Evolutionary conservation across 2,329 filamentous ascomycete species (phyloP).

Genomic region (Neoascochyta sp.): DNA sequence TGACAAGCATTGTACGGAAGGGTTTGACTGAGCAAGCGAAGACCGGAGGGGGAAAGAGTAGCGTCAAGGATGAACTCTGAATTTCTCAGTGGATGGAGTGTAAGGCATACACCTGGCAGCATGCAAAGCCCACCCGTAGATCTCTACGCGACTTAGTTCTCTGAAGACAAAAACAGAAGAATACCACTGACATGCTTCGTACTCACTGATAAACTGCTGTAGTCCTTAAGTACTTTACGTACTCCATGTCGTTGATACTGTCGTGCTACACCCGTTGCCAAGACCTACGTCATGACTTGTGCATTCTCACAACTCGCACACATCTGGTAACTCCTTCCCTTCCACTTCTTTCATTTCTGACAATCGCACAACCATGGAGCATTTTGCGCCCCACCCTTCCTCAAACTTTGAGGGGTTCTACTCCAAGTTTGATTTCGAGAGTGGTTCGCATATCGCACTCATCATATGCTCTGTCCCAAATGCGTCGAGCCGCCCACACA

Average conservation of each 20-base stretch:
- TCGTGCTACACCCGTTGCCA: slow-evolving; percentile 7
- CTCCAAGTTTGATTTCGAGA: slow-evolving; percentile 48
- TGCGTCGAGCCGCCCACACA: slow-evolving; percentile 41
- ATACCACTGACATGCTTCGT: too few species aligned
- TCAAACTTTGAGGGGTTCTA: slow-evolving; percentile 51
- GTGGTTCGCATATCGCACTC: slow-evolving; percentile 45
- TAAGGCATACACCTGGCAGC: too few species aligned
- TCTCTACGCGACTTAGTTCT: too few species aligned
- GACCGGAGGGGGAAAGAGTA: slow-evolving; percentile 12
- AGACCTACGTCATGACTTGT: slow-evolving; percentile 22
- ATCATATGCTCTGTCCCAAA: slow-evolving; percentile 47
- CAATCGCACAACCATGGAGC: slow-evolving; percentile 34
- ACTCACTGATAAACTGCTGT: too few species aligned
- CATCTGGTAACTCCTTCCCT: neutral
- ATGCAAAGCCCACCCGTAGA: too few species aligned
- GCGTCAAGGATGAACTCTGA: slow-evolving; percentile 28
- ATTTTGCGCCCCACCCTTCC: slow-evolving; percentile 42
- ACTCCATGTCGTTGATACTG: too few species aligned
- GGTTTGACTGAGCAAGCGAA: slow-evolving; percentile 43
- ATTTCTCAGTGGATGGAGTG: too few species aligned
- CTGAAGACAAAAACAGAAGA: too few species aligned
- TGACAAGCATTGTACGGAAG: slow-evolving; percentile 69
- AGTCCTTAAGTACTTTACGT: too few species aligned
- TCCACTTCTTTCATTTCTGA: too few species aligned
- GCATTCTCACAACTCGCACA: too few species aligned